Base-by-base conservation (phyloP, 2,329 filamentous ascomycete genomes). In the Alternaria sp. region DNA sequence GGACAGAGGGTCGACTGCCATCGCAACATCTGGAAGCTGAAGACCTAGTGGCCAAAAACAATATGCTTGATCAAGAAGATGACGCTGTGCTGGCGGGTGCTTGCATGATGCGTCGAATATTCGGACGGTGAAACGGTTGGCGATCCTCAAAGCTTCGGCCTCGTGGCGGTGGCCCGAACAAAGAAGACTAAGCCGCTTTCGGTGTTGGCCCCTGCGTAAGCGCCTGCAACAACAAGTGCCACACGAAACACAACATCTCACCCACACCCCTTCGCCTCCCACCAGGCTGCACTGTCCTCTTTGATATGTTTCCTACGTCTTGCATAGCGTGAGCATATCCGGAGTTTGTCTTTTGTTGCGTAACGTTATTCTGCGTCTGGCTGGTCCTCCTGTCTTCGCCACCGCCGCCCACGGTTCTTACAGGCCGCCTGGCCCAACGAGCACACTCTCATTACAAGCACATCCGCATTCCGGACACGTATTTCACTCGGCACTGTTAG, bases 1-100 rank as follows among this genome's bases (percentile, higher is more conserved):
- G 80, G 94, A 91, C 80, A 97, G 88, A 81, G 92, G 90, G 85
- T 97, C 95, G 83, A 92, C 87, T 83, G 88, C 90, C 93, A 97
- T 97, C 78, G 83, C 91, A 85, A 81, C 83, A 84, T 85, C 73
- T 77, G 79, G 65, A 68, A 67, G 54, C 51, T 45, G 50, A 25
- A 58, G 68, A 73, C 68, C 62, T 45, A 54, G n/a, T 54, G 70
- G 69, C 66, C 72, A 61, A 58, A 51, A 54, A 61, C 32, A 51
- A 17, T 50, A 51, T 40, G 43, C 28, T 64, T 56, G 69, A 70
- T 66, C 52, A 66, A 43, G 54, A 32, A 43, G 23, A 59, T 50
- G 51, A 66, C 13, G 50, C 44, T 54, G 61, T 57, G 50, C 40
- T 57, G 64, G 52, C 64, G 58, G 61, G 46, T 60, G 59, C 36